A percentile compares a stretch with the other conserved stretches of the same genome.
phyloP scores from a whole-genome alignment of 495 filamentous ascomycete genomes.

The Podospora pseudoanserina region DNA sequence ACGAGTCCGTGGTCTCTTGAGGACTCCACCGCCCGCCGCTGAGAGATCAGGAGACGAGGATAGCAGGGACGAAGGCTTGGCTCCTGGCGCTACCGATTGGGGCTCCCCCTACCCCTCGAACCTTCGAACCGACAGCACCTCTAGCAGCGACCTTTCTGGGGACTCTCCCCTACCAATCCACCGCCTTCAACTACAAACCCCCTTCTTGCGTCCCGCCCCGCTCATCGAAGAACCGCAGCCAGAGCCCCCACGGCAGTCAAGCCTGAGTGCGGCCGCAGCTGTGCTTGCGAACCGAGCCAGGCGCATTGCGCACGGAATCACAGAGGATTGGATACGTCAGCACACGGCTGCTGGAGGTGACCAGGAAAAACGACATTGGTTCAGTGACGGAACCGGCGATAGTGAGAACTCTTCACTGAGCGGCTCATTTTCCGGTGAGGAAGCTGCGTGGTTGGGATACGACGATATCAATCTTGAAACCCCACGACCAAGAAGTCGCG shows the following conservation, averaged over 20 bases:
- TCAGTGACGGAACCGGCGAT: constrained; percentile 69
- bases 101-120: constrained; percentile 67
- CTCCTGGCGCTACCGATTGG: constrained; percentile 66
- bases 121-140: constrained; percentile 46
- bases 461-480: constrained; percentile 36
- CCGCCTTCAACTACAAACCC: constrained; percentile 49
- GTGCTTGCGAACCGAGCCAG: constrained; percentile 55
- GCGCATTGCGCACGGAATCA: constrained; percentile 58
- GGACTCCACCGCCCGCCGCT: constrained; percentile 41
- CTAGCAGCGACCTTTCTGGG: constrained; percentile 48
- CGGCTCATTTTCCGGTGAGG: constrained; percentile 49
- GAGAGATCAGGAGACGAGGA: not conserved
- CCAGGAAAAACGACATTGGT: constrained; percentile 65
- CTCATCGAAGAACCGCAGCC: constrained; percentile 32
- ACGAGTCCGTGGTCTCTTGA: constrained; percentile 45
- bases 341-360: constrained; percentile 60
- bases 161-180: constrained; percentile 52
- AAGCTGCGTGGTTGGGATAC: constrained; percentile 43
- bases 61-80: constrained; percentile 22
- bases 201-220: constrained; percentile 50
- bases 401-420: constrained; percentile 62
- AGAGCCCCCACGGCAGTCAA: constrained; percentile 38
- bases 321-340: constrained; percentile 74
- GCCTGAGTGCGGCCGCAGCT: constrained; percentile 48
- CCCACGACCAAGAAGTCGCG: constrained; percentile 5